Evolutionary conservation across 345 rosid species (phyloP).

Genomic region (Moricandia arvensis): DNA sequence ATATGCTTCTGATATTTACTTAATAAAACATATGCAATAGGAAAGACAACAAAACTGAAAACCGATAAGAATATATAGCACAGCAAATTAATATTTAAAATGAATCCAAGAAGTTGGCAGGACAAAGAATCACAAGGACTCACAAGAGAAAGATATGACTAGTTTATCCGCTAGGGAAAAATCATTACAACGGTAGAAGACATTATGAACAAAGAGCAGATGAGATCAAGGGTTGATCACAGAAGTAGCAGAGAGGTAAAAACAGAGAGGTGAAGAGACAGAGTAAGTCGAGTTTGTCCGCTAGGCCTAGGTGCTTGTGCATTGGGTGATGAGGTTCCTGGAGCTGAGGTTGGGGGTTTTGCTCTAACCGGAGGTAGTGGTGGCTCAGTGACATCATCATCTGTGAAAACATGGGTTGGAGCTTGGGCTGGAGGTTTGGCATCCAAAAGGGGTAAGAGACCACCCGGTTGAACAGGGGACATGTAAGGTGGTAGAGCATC

Average conservation of each 20-base stretch:
- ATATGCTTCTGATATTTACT: too few species aligned
- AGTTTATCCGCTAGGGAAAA: background rate
- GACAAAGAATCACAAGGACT: background rate
- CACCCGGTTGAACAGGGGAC: constrained; percentile 47
- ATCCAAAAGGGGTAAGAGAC: constrained; percentile 26
- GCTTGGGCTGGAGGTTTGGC: constrained; percentile 54
- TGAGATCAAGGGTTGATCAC: background rate
- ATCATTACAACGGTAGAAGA: background rate
- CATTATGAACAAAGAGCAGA: background rate
- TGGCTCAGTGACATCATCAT: constrained; percentile 36
- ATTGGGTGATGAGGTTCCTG: background rate
- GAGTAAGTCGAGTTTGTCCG: background rate
- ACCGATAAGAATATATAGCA: background rate
- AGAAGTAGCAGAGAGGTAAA: background rate
- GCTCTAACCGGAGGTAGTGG: background rate
- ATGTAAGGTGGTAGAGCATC: constrained; percentile 44
- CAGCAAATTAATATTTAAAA: background rate
- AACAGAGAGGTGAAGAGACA: background rate
- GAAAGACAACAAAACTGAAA: too few species aligned
- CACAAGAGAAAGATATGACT: background rate
- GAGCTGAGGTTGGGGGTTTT: background rate
- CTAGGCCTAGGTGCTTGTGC: background rate
- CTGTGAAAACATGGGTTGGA: constrained; percentile 46
- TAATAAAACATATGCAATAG: too few species aligned
- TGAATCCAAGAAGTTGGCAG: background rate